These are phyloP conservation scores for Yamadazyma sp. DNA, from an alignment of 1,139 yeast genomes.

Conservation along the genomic window DNA sequence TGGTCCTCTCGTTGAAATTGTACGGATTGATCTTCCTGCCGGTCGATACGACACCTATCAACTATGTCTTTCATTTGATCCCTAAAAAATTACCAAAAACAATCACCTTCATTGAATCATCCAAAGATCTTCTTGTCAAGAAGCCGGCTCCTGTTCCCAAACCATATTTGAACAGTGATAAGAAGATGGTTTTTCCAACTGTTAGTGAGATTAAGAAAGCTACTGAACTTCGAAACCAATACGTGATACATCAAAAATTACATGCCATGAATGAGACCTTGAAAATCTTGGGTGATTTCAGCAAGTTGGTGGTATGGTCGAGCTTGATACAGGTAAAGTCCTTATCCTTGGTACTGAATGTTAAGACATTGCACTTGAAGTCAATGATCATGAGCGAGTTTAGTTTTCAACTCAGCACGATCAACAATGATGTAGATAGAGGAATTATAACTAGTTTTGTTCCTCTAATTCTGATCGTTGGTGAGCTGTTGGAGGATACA, in stretches of 20 bases:
- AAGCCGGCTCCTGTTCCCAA: conserved; percentile 43
- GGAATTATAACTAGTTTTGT: conserved; percentile 17
- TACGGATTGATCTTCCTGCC: conserved; percentile 5
- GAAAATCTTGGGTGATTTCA: conserved; percentile 35
- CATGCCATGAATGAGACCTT: conserved; percentile 43
- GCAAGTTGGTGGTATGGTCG: conserved; percentile 41
- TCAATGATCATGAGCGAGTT: conserved; percentile 26
- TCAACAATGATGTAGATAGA: conserved; percentile 13
- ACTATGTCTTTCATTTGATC: conserved; percentile 12
- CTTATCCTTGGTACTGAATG: conserved; percentile 13
- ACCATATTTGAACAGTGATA: conserved; percentile 42
- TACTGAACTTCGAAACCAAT: conserved; percentile 34
- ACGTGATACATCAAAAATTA: conserved; percentile 33
- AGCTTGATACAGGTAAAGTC: conserved; percentile 20
- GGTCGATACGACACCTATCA: conserved; percentile 8
- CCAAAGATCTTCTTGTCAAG: conserved; percentile 12
- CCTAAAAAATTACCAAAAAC: conserved; percentile 20
- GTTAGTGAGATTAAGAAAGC: conserved; percentile 30
- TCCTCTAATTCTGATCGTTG: conserved; percentile 22
- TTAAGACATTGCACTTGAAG: conserved; percentile 1
- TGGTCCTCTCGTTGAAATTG: conserved; percentile 6
- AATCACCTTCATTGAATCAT: conserved; percentile 19
- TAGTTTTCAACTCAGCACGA: conserved; percentile 20
- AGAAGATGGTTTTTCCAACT: conserved; percentile 35
- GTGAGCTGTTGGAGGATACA: conserved; percentile 12